These are phyloP conservation scores for Cylindrodendrum hubeiense DNA, from an alignment of 2,329 filamentous ascomycete species.

Conservation along the genomic window DNA sequence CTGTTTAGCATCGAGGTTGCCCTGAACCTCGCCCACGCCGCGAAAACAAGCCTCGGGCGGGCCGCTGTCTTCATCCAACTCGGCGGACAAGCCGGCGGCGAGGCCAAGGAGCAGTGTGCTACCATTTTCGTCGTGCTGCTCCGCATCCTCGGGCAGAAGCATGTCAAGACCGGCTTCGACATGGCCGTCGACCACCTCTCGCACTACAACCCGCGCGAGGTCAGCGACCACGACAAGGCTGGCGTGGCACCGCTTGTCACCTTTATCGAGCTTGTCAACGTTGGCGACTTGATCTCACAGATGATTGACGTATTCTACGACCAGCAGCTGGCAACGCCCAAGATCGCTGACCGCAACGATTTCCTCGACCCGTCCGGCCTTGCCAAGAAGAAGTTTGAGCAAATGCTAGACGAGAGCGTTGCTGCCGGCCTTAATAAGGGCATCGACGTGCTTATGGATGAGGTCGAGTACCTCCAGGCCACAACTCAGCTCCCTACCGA, in stretches of 20 bases:
- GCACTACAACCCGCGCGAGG: constrained; percentile 89
- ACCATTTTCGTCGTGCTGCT: constrained; percentile 88
- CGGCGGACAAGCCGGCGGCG: constrained; percentile 82
- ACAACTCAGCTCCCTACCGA: constrained; percentile 89
- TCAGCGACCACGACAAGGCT: constrained; percentile 75
- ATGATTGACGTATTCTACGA: constrained; percentile 99
- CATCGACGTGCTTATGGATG: constrained; percentile 98
- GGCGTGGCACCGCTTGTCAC: constrained; percentile 93
- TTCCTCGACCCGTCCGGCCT: constrained; percentile 92
- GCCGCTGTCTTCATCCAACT: constrained; percentile 85
- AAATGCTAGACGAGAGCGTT: constrained; percentile 97
- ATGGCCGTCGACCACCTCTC: constrained; percentile 92
- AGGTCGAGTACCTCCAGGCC: constrained; percentile 94
- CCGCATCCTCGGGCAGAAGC: constrained; percentile 84
- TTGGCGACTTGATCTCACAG: constrained; percentile 96
- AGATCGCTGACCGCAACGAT: constrained; percentile 91
- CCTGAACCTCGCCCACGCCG: constrained; percentile 86
- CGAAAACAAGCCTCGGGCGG: constrained; percentile 88
- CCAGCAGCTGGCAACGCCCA: constrained; percentile 87
- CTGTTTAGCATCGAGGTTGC: constrained; percentile 98
- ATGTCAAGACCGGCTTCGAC: constrained; percentile 94
- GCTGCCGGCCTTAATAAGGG: constrained; percentile 96
- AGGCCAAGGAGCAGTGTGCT: constrained; percentile 89
- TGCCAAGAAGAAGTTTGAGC: constrained; percentile 98
- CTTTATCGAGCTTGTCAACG: constrained; percentile 97